Evolutionary conservation across 768 basidiomycete species (phyloP), one percentile per base, ranked within the genome.

Genomic region (Lentinula aciculospora): DNA sequence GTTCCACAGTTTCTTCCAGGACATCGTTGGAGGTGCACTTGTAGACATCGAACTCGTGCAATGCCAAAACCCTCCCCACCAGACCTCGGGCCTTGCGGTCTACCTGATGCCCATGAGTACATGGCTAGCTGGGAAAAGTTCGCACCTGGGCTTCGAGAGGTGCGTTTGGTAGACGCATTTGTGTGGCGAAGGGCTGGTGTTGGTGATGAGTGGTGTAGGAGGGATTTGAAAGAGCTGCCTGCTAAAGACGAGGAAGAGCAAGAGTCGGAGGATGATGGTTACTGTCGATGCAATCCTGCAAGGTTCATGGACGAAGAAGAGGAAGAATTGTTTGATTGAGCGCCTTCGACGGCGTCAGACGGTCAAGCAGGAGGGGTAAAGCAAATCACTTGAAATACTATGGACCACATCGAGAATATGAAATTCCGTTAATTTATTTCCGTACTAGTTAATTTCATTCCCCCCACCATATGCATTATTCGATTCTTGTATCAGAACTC

Each of bases 101-200:
- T 13, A 7, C 53, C 53, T 27, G 37, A 54, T 40, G 53, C 40
- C 23, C 53, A 54, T 28, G 73, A 74, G 32, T 67, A 74, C 17
- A 68, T 79, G 34, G 70, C 74, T 8, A 73, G 77, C 5, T 80
- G 78, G 78, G 74, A 72, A 53, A 69, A 71, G 44, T 72, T 72
- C 39, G 77, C 77, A 56, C 68, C 68, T 1, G 53, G 56, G 46
- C 62, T 80, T 56, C 67, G 71, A 23, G 71, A 73, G 64, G 71
- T 80, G 12, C 77, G 77, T 58, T 69, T 80, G 49, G 68, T 70
- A 54, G 65, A 72, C 5, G 71, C 68, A 3, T 74, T 67, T 56
- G 67, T 71, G 4, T 76, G 78, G 77, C 67, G 68, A 28, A 69
- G 78, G 27, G 67, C 67, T 4, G 69, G 61, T 32, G 68, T 69